Base-by-base conservation (phyloP, 495 filamentous ascomycete genomes). In the Penicillium crystallinum region DNA sequence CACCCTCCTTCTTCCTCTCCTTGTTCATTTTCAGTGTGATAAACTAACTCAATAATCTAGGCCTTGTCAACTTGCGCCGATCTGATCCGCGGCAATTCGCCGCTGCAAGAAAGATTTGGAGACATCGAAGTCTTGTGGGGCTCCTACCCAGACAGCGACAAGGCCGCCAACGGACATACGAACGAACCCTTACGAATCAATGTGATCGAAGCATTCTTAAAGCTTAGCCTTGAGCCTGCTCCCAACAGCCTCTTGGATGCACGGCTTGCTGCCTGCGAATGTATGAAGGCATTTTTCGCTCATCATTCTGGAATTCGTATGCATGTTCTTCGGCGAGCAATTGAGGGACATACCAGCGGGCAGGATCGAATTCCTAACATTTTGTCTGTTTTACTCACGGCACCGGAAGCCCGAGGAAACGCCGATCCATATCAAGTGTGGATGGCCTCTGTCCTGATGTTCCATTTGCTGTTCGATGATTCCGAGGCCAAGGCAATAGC, bases 131-230 rank as follows among this genome's bases (percentile, higher is more conserved):
- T 70, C 48, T 42, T 71, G 47, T 75, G 74, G 72, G 70, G 71
- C 12, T 57, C 65, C 33, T 52, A 54, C 12, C 36, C 52, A 4
- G 52, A 45, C 36, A 40, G 22, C 5, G 55, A 61, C 12, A 55
- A 66, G 48, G 62, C 71, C 63, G 58, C 56, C 46, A 78, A 78
- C 49, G 71, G 68, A 14, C 72, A 77, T 46, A 55, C 66, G 52
- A 83, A 81, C 25, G 56, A 56, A 37, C 59, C 65, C 11, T 67
- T 67, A 29, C 69, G 80, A 33, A 85, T 91, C 35, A 95, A 91
- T 72, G 88, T 97, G 18, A 96, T 98, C 55, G 91, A 97, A 67
- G 93, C 87, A 9, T 74, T 97, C n/a, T 77, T 98, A 41, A 91
- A 97, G 59, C 75, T 96, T 31, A 84, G 85, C 4, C 71, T 98